Evolutionary conservation across 495 filamentous ascomycete genomes (phyloP), one percentile per base, ranked within the genome.

Genomic region (Neurospora africana): DNA sequence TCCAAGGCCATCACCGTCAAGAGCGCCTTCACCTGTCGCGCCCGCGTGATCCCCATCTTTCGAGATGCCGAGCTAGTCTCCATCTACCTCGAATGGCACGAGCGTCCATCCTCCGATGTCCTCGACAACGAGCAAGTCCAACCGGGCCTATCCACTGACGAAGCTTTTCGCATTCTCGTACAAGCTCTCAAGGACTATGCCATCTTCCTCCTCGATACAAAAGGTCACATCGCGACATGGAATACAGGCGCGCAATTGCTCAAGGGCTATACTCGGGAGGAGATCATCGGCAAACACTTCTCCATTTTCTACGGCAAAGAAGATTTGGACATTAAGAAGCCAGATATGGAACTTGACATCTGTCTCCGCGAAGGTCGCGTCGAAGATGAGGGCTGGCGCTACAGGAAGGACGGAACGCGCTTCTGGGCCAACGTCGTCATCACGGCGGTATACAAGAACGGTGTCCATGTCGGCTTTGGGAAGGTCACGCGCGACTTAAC

Each of bases 351-450:
- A 72, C 81, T 91, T 4, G 82, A 84, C 23, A 82, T 87, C 4
- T 89, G 87, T 77, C 68, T 91, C 72, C 85, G 83, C 40, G 87
- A 90, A 17, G 88, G 88, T 39, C 83, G 85, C 9, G 85, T 89
- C 19, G 87, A 90, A 75, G 89, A 90, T 71, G 89, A 91, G 74
- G 87, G 87, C 5, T 91, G 89, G 89, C 86, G 89, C 13, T 89
- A 90, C 74, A 84, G 84, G 10, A 87, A 87, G 74, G 88, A 91
- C 76, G 88, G 88, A 3, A 82, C 77, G 7, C 84, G 86, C 19
- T 91, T 91, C 76, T 91, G 89, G 89, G 89, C 89, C 40, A 90
- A 90, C 73, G 89, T 91, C 33, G 82, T 87, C 77, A 89, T 91
- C 80, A 89, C 89, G 2, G 82, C 89, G 5, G 83, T 90, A 44